Percentiles rank a stretch among this genome's conserved stretches.
Evolutionary conservation across 768 basidiomycete species (phyloP).

Genomic region (Pulveroboletus sp.): DNA sequence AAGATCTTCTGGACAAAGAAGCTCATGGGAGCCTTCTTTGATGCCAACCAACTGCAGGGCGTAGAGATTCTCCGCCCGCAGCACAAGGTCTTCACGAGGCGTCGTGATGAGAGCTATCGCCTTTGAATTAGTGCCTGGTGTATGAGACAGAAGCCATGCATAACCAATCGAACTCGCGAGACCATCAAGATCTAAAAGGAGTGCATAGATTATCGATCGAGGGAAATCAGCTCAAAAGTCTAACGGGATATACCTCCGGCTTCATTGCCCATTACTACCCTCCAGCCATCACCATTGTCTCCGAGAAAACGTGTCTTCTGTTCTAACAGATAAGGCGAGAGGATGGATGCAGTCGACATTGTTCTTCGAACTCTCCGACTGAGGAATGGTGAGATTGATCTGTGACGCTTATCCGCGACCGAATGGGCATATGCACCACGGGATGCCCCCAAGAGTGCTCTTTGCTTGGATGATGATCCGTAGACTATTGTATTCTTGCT

Average conservation of each 20-base stretch:
- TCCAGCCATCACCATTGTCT: slow-evolving; percentile 68
- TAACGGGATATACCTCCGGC: slow-evolving; percentile 68
- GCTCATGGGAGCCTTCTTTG: slow-evolving; percentile 44
- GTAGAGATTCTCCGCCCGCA: slow-evolving; percentile 86
- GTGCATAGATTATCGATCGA: neutral
- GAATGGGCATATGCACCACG: neutral
- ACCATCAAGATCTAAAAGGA: slow-evolving; percentile 77
- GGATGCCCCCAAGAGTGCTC: neutral
- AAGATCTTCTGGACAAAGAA: slow-evolving; percentile 74
- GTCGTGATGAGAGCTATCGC: slow-evolving; percentile 75
- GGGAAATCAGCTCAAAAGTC: neutral
- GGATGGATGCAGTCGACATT: slow-evolving; percentile 22
- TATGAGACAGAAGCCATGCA: slow-evolving; percentile 64
- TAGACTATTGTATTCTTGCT: neutral
- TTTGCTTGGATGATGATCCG: neutral
- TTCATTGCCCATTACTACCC: slow-evolving; percentile 92
- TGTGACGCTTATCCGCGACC: neutral
- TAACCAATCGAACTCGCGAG: slow-evolving; percentile 83
- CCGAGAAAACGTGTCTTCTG: slow-evolving; percentile 61
- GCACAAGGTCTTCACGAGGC: slow-evolving; percentile 58
- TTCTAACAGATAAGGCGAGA: slow-evolving; percentile 40
- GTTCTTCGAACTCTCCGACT: slow-evolving; percentile 2
- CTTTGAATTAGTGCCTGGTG: slow-evolving; percentile 34
- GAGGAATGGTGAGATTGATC: neutral
- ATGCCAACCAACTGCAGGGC: slow-evolving; percentile 65